Conservation (phyloP, 371 early-diverging fungal genomes). For the Mortierella sp. region DNA sequence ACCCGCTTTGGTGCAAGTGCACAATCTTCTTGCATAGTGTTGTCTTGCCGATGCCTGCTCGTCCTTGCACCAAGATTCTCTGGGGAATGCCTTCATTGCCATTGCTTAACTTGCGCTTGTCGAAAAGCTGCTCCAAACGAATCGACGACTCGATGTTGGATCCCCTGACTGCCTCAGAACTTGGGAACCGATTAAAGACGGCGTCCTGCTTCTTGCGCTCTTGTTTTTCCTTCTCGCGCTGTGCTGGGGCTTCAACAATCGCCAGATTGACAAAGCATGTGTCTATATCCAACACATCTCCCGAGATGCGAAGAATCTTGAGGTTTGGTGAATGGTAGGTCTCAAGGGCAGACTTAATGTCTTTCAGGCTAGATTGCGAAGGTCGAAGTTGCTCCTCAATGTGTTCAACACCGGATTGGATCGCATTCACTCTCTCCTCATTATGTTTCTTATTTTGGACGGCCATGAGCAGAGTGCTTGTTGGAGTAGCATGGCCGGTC, state of each 20-base stretch:
- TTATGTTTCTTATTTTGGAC: slow-evolving; percentile 8
- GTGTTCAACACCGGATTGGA: not conserved
- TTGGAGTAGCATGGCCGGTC: slow-evolving; percentile 1
- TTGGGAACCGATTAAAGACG: too few species aligned
- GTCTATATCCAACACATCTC: too few species aligned
- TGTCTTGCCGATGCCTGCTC: slow-evolving; percentile 29
- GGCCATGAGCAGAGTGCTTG: slow-evolving; percentile 13
- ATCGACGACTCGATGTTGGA: slow-evolving; percentile 22
- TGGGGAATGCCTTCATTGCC: slow-evolving; percentile 21
- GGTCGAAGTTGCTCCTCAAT: not conserved
- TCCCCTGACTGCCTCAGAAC: too few species aligned
- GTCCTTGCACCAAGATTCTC: too few species aligned
- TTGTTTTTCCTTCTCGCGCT: too few species aligned
- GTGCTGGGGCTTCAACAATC: too few species aligned
- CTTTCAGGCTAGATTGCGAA: not conserved
- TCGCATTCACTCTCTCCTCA: not conserved
- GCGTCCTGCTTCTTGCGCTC: too few species aligned
- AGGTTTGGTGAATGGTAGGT: too few species aligned
- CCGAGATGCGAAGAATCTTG: too few species aligned
- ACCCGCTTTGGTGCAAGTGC: not conserved
- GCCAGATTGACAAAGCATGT: too few species aligned
- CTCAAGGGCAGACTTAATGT: too few species aligned
- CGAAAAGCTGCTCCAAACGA: slow-evolving; percentile 26
- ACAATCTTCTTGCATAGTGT: slow-evolving; percentile 34
- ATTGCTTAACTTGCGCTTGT: slow-evolving; percentile 22